Percentiles rank a stretch among this genome's conserved stretches.
Evolutionary conservation across 2,329 filamentous ascomycete genomes (phyloP).

Genomic region (Grosmannia penicillata): DNA sequence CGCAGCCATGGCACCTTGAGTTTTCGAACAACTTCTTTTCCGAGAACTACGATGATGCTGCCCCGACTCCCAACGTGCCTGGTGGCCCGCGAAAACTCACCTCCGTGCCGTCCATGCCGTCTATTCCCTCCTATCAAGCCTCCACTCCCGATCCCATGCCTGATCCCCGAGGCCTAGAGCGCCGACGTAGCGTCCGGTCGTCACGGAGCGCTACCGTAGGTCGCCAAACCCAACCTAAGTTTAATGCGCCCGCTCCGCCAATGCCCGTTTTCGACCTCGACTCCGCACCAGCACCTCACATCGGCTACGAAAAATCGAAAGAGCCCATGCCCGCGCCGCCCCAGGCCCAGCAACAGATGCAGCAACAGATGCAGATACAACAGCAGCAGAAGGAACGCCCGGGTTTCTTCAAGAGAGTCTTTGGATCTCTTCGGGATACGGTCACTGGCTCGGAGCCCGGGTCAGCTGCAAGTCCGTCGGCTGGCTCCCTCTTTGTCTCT

Average conservation of each 20-base stretch:
- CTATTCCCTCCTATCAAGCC: conserved; percentile 22
- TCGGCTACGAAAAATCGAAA: conserved; percentile 45
- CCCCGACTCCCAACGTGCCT: conserved; percentile 73
- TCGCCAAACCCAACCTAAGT: conserved; percentile 16
- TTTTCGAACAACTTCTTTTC: conserved; percentile 31
- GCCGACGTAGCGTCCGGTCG: conserved; percentile 44
- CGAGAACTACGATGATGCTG: conserved; percentile 57
- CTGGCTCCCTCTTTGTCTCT: conserved; percentile 17
- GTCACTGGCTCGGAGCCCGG: conserved; percentile 8
- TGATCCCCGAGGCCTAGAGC: conserved; percentile 23
- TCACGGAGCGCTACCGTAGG: conserved; percentile 30
- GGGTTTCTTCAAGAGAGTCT: conserved; percentile 88
- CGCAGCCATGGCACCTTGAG: conserved; percentile 28
- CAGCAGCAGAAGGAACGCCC: conserved; percentile 45
- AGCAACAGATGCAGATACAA: background rate
- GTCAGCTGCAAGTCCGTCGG: conserved; percentile 8
- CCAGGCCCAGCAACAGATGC: background rate
- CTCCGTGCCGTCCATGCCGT: conserved; percentile 19
- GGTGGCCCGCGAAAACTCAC: conserved; percentile 50
- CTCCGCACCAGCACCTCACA: conserved; percentile 41
- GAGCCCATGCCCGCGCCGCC: conserved; percentile 27
- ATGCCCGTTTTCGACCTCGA: conserved; percentile 24
- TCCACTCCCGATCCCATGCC: conserved; percentile 22
- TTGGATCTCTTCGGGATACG: conserved; percentile 54
- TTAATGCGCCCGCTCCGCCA: conserved; percentile 13